Evolutionary conservation across 2,329 filamentous ascomycete species (phyloP).

Genomic region (Parastagonospora avenae): DNA sequence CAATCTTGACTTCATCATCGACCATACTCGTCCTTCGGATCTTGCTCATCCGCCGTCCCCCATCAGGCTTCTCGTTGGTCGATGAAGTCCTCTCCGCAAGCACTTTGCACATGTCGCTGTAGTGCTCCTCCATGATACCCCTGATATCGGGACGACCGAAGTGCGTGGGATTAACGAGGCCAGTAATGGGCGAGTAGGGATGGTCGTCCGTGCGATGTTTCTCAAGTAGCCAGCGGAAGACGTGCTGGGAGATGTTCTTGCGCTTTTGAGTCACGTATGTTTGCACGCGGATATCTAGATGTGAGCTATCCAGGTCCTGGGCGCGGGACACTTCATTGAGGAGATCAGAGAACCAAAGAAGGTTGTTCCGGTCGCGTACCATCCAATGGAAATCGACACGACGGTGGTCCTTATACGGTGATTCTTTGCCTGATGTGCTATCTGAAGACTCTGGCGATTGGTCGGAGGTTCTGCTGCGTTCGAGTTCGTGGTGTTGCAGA

Average conservation of each 20-base stretch:
- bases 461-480: constrained; percentile 28
- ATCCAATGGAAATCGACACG: constrained; percentile 67
- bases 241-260: constrained; percentile 58
- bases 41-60: constrained; percentile 10
- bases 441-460: constrained; percentile 9
- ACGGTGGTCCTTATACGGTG: constrained; percentile 49
- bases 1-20: constrained; percentile 52
- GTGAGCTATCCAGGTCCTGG: constrained; percentile 39
- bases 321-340: constrained; percentile 53
- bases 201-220: constrained; percentile 59
- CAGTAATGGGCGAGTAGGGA: constrained; percentile 60
- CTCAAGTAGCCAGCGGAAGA: constrained; percentile 63
- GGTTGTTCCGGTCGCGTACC: constrained; percentile 61
- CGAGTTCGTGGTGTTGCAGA: constrained; percentile 54
- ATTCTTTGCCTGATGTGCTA: constrained; percentile 9
- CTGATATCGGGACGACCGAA: constrained; percentile 62
- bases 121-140: constrained; percentile 60
- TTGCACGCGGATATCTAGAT: constrained; percentile 60
- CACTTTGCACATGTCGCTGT: constrained; percentile 56
- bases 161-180: constrained; percentile 58
- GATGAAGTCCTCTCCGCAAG: constrained; percentile 16
- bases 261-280: constrained; percentile 64
- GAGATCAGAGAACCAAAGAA: constrained; percentile 63
- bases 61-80: constrained; percentile 25
- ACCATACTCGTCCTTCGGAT: constrained; percentile 2